Evolutionary conservation across 139 green algal genomes (phyloP), one percentile per base, ranked within the genome.

Genomic region (Picochlorum sp.): DNA sequence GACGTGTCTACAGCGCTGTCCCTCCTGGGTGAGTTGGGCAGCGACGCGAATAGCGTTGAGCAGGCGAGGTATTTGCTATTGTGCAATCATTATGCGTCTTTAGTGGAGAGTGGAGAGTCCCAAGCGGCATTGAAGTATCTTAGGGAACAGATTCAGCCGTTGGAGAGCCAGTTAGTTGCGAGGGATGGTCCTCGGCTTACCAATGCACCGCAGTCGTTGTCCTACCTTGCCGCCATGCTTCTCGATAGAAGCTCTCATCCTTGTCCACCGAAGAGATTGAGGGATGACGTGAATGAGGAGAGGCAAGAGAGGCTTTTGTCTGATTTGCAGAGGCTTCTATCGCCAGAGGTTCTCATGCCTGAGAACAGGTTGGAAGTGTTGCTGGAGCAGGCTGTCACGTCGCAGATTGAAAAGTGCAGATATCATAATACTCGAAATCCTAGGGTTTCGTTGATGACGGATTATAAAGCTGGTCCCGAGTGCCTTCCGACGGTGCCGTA

Each of bases 381-480:
- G 10, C 60, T 93, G 24, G 86, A 90, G 68, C 86, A 91, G 49
- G 49, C 62, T 15, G n/a, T 63, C 47, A 21, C 50, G 24, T 26
- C 18, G 31, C 63, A 59, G 50, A 24, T 91, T 18, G 66, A 75
- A 1, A 62, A 62, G 24, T 90, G 83, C 63, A 74, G 52, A 20
- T 94, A 77, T 71, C 78, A 87, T 75, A 94, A 94, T 69, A 50
- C 69, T 23, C 73, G 11, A 4, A 24, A 49, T 14, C 14, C 30
- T 10, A 50, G 45, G 51, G 57, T 90, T 11, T 83, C 77, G 1
- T 69, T 94, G 41, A 75, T 94, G n/a, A 67, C 28, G 5, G 83
- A 94, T 66, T 94, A 86, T 73, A 67, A 80, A 61, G 83, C 80
- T 9, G 86, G 85, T 4, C 47, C 65, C 1, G 85, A 94, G 69